Base-by-base conservation (phyloP, 225 moss, liverwort and hornwort genomes). In the Marchantia polymorpha region DNA sequence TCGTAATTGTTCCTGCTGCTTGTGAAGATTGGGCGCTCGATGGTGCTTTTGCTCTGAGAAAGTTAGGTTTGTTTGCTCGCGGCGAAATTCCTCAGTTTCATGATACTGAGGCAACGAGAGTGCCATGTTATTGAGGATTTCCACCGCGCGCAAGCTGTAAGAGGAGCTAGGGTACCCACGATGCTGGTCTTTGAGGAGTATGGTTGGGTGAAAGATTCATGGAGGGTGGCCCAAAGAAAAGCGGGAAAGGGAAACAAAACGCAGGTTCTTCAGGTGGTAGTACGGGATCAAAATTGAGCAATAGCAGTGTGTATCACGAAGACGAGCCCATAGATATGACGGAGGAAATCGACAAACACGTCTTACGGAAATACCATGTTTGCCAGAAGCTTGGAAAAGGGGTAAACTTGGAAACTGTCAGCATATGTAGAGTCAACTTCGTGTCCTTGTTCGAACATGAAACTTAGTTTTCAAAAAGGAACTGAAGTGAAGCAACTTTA, bases 301-400 rank as follows among this genome's bases (percentile, higher is more conserved):
- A 31, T 13, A 48, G 22, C 22, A 50, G n/a, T 60, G 23, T 8
- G 22, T 13, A 13, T 22, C 25, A 15, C 56, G 27, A 7, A 49
- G 8, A 67, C 12, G 78, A 19, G 19, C 20, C 27, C 6, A 13
- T 31, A n/a, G 58, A 82, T 63, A 87, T 87, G 89, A 90, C 87
- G 60, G 87, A 90, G 77, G 89, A 90, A 7, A 70, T 90, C 25
- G 89, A 90, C 70, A 90, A 87, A 52, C 89, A 90, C 67, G 89
- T 90, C 46, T 30, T 87, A 39, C 80, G 73, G 13, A 90, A 90
- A 61, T 90, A 90, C 63, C 89, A 87, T 58, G 89, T 87, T 5
- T 85, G 83, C 56, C 89, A 90, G 46, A 90, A 90, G 78, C 76
- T 90, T 6, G 89, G 89, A 29, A 90, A 90, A 82, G 89, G 89